phyloP scores from a whole-genome alignment of 768 basidiomycete genomes.

The Gloeophyllum trabeum region DNA sequence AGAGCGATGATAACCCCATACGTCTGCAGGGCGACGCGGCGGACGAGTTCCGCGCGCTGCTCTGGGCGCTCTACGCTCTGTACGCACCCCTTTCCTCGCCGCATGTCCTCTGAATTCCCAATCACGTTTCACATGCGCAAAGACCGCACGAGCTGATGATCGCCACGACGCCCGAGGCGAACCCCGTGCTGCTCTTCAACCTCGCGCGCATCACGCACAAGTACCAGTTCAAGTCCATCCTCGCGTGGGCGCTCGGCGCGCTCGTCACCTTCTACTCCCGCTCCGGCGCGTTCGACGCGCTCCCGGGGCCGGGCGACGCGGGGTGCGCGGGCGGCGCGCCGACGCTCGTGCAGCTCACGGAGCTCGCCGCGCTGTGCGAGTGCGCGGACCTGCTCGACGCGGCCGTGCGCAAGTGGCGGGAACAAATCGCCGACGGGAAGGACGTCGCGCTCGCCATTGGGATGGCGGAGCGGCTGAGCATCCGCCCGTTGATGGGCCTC shows the following conservation, averaged over 20 bases:
- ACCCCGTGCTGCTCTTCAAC: constrained; percentile 24
- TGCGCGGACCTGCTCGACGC: constrained; percentile 14
- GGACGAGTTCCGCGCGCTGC: constrained; percentile 26
- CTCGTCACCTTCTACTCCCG: constrained; percentile 16
- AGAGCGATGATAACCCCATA: constrained; percentile 23
- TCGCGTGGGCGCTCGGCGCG: constrained; percentile 24
- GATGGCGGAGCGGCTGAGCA: constrained; percentile 16
- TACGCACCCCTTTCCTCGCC: too few species aligned
- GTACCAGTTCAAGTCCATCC: constrained; percentile 24
- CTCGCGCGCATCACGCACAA: constrained; percentile 27
- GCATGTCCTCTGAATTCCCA: too few species aligned
- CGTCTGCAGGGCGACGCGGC: constrained; percentile 24
- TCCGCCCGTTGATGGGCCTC: constrained; percentile 18
- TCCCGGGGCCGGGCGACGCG: constrained; percentile 15
- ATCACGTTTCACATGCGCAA: constrained; percentile 1
- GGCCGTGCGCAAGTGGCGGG: constrained; percentile 22
- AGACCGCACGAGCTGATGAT: constrained; percentile 25
- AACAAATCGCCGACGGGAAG: constrained; percentile 18
- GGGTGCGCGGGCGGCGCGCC: constrained; percentile 13
- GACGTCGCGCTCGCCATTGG: constrained; percentile 19
- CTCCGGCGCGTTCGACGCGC: constrained; percentile 11
- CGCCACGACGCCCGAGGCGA: constrained; percentile 17
- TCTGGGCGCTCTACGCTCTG: constrained; percentile 31
- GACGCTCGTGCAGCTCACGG: constrained; percentile 14
- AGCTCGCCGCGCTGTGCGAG: constrained; percentile 21